These are phyloP conservation scores for Chrysoporthe austroafricana DNA, from an alignment of 2,329 filamentous ascomycete genomes.

Conservation along the genomic window DNA sequence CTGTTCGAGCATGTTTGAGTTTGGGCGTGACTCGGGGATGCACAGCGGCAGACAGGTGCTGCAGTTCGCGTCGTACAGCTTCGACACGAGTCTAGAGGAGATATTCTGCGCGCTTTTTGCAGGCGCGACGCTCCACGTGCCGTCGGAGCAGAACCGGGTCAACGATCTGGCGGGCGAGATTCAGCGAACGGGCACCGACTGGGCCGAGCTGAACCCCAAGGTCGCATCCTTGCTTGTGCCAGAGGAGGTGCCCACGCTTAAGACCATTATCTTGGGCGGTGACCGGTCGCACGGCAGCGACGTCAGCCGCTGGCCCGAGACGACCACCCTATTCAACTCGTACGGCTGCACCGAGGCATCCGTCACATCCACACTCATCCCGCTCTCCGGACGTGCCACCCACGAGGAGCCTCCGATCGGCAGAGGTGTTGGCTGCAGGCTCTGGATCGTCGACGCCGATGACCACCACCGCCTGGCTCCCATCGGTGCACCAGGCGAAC, in stretches of 20 bases:
- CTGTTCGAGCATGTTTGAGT: constrained; percentile 16
- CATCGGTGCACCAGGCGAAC: constrained; percentile 54
- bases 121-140: constrained; percentile 40
- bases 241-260: constrained; percentile 13
- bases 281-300: constrained; percentile 10
- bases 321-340: no score
- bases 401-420: constrained; percentile 3
- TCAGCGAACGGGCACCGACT: background rate
- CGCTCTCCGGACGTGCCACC: background rate
- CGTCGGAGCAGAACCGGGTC: constrained; percentile 44
- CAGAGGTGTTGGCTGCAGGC: background rate
- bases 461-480: constrained; percentile 53
- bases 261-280: background rate
- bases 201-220: no score
- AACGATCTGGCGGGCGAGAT: constrained; percentile 39
- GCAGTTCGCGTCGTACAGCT: constrained; percentile 40
- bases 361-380: no score
- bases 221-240: constrained; percentile 24
- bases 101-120: constrained; percentile 29
- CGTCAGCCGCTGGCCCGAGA: constrained; percentile 43
- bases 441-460: constrained; percentile 55
- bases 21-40: constrained; percentile 23
- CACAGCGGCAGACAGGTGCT: constrained; percentile 35
- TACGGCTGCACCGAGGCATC: constrained; percentile 31
- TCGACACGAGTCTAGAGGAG: constrained; percentile 37